Evolutionary conservation across 768 basidiomycete species (phyloP), one percentile per base, ranked within the genome.

Genomic region (Boletus rubropictus): DNA sequence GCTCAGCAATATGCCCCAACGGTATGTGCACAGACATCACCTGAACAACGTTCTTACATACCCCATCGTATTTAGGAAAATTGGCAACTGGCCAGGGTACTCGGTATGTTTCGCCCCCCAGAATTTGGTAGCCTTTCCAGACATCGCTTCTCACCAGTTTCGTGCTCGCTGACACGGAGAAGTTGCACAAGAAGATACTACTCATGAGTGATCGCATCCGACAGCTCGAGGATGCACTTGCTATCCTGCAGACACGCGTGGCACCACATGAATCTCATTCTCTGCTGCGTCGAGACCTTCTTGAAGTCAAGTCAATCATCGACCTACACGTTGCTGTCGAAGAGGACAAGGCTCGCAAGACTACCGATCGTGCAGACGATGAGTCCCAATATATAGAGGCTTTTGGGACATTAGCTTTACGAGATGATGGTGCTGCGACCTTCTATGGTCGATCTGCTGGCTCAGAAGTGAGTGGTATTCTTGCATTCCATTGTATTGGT

Each of bases 71-170:
- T 24, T 25, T 38, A 68, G 72, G 84, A 25, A 84, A 81, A 58
- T 72, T 88, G 32, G 78, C 82, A 12, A 87, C 86, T 1, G 86
- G 86, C 5, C 83, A 88, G 59, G 86, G 86, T 17, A 88, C 86
- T 33, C 74, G 85, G 84, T 84, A 56, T 48, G 76, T 48, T 32
- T 39, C 8, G 29, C 14, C 29, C 44, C 20, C 20, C 14, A 8
- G 28, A 20, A n/a, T 8, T n/a, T 7, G 22, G 5, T 25, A 20
- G 9, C 40, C 8, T 25, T 22, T 46, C 40, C 8, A 50, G 25
- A 42, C 28, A 14, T 24, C 1, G 1, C 36, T 25, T 43, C 11
- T 12, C 24, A 7, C 4, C 36, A 84, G 83, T 32, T 85, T 85
- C 54, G 84, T 86, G 22, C 73, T 86, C 18, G 83, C 83, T 3